Percentiles rank a stretch among this genome's conserved stretches.
Conservation (phyloP, 306 rosid genomes). For the Rosa rugosa region DNA sequence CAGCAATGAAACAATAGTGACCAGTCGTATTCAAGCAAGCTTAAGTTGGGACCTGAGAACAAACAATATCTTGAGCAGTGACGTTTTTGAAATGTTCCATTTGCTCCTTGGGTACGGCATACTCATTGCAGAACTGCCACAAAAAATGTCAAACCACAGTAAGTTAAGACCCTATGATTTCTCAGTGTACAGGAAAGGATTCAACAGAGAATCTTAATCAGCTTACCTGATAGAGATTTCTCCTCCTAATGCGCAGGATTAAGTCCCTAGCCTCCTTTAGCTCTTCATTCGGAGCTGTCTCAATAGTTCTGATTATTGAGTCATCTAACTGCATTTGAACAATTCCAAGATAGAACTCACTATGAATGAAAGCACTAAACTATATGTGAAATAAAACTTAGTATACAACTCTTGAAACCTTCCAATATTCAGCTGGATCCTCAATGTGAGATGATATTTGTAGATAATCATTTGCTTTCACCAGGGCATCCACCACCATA, state of each 20-base stretch:
- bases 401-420: conserved; percentile 50
- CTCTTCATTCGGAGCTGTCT: conserved; percentile 63
- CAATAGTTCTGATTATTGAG: conserved; percentile 74
- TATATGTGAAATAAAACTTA: conserved; percentile 8
- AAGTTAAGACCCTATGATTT: neutral
- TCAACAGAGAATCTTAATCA: neutral
- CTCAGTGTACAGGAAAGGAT: conserved; percentile 2
- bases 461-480: conserved; percentile 67
- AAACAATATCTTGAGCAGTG: conserved; percentile 89
- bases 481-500: conserved; percentile 81
- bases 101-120: conserved; percentile 88
- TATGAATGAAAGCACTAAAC: conserved; percentile 13
- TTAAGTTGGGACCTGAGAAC: conserved; percentile 65
- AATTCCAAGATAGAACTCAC: conserved; percentile 6
- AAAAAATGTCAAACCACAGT: neutral
- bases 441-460: conserved; percentile 62
- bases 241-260: conserved; percentile 78
- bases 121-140: conserved; percentile 86
- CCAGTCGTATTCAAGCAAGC: neutral
- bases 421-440: conserved; percentile 85
- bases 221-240: conserved; percentile 82
- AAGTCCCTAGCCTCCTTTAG: conserved; percentile 83
- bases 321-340: conserved; percentile 81
- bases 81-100: conserved; percentile 72
- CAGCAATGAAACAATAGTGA: conserved; percentile 11